These are phyloP conservation scores for Oryza punctata DNA, from an alignment of 176 grass and related monocot species.

Conservation along the genomic window DNA sequence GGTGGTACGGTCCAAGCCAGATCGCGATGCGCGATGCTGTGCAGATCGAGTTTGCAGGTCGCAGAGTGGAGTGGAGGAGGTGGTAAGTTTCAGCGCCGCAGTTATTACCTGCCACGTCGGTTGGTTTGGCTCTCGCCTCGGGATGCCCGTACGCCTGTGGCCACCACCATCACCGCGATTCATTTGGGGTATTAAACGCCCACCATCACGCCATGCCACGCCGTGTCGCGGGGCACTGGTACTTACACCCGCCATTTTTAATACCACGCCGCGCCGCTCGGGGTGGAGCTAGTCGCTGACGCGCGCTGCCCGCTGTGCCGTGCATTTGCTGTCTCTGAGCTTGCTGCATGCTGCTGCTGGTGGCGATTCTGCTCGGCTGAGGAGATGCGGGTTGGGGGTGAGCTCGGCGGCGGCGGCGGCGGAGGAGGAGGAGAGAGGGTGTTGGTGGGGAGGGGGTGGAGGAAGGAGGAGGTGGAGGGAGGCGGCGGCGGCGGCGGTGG, in stretches of 20 bases:
- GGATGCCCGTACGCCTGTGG: conserved; percentile 38
- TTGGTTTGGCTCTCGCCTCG: conserved; percentile 18
- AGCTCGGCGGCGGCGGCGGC: neutral
- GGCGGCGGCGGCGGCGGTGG: neutral
- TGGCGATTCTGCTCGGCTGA: neutral
- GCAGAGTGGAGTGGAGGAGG: no score
- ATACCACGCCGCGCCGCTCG: conserved; percentile 27
- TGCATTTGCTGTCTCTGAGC: neutral
- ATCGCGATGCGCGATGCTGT: neutral
- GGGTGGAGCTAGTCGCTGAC: no score
- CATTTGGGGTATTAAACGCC: conserved; percentile 46
- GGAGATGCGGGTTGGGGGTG: conserved; percentile 33
- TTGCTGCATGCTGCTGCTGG: neutral
- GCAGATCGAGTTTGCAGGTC: neutral
- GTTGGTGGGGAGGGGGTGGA: neutral
- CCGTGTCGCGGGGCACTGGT: neutral
- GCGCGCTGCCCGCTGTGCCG: neutral
- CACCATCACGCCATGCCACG: neutral
- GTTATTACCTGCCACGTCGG: conserved; percentile 21
- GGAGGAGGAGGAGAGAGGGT: neutral
- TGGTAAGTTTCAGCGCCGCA: neutral
- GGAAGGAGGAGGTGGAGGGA: neutral
- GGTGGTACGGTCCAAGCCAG: neutral
- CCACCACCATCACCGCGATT: conserved; percentile 5
- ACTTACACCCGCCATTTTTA: conserved; percentile 51